These are phyloP conservation scores for Jamesozyma jinghongensis DNA, from an alignment of 805 yeast genomes.

Conservation along the genomic window DNA sequence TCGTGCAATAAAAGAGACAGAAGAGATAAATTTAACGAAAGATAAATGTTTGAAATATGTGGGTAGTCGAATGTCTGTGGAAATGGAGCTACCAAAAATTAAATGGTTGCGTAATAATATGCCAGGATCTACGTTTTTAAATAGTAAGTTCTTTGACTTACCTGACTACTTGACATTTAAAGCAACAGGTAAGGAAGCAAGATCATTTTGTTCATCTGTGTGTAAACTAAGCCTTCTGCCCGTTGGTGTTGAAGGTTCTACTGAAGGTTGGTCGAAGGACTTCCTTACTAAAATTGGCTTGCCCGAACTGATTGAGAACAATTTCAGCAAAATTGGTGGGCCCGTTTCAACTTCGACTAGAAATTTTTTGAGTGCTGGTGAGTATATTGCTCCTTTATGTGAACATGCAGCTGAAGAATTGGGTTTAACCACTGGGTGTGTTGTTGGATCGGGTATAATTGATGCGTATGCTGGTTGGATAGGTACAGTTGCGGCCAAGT, in stretches of 20 bases:
- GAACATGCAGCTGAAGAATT: constrained; percentile 64
- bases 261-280: constrained; percentile 82
- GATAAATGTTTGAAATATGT: constrained; percentile 81
- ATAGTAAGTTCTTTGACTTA: constrained; percentile 79
- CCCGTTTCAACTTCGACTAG: constrained; percentile 32
- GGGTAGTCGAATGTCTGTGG: constrained; percentile 96
- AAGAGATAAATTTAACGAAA: constrained; percentile 67
- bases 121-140: constrained; percentile 48
- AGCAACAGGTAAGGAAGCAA: constrained; percentile 79
- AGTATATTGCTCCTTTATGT: constrained; percentile 67
- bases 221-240: constrained; percentile 97
- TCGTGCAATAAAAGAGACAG: constrained; percentile 77
- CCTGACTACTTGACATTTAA: constrained; percentile 87
- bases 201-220: constrained; percentile 83
- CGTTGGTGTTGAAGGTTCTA: constrained; percentile 77
- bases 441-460: constrained; percentile 91
- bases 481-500: constrained; percentile 89
- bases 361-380: constrained; percentile 78
- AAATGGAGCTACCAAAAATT: constrained; percentile 96
- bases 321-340: constrained; percentile 79
- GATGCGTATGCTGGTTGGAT: constrained; percentile 99
- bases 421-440: constrained; percentile 70
- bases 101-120: constrained; percentile 89
- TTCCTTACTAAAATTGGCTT: constrained; percentile 62
- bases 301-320: constrained; percentile 66